These are phyloP conservation scores for Paecilomyces niveus DNA, from an alignment of 2,329 filamentous ascomycete genomes.

Conservation along the genomic window DNA sequence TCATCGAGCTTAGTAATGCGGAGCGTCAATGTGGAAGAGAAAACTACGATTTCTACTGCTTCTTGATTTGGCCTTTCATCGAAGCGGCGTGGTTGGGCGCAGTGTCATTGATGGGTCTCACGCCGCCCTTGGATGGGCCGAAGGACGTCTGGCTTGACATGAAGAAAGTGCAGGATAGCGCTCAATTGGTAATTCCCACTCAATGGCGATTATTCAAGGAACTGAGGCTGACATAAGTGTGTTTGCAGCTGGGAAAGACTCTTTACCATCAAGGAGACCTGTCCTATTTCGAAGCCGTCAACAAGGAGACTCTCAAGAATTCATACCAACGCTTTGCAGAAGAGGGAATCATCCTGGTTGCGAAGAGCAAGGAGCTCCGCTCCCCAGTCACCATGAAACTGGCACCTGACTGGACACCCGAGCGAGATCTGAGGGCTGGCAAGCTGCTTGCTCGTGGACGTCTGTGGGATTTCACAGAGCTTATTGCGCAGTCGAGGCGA, in stretches of 20 bases:
- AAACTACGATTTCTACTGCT: conserved; percentile 98
- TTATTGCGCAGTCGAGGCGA: conserved; percentile 71
- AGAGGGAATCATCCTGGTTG: conserved; percentile 75
- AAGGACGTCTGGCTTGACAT: conserved; percentile 71
- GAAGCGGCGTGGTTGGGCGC: conserved; percentile 90
- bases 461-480: conserved; percentile 87
- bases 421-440: conserved; percentile 55
- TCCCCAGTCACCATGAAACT: conserved; percentile 51
- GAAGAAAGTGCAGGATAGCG: conserved; percentile 69
- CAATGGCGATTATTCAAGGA: not conserved
- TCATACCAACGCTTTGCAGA: conserved; percentile 82
- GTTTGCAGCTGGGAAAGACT: conserved; percentile 74
- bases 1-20: conserved; percentile 64
- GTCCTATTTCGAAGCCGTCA: conserved; percentile 95
- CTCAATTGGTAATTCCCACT: conserved; percentile 59
- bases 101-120: conserved; percentile 78
- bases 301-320: conserved; percentile 96
- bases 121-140: conserved; percentile 57
- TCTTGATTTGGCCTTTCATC: conserved; percentile 96
- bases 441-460: conserved; percentile 62
- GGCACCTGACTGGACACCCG: conserved; percentile 66
- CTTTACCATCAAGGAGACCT: conserved; percentile 96
- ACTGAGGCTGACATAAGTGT: conserved; percentile 12
- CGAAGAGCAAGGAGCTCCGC: conserved; percentile 55
- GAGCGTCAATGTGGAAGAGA: conserved; percentile 77